These are phyloP conservation scores for Saturnispora dispora DNA, from an alignment of 805 yeast genomes.

Conservation along the genomic window DNA sequence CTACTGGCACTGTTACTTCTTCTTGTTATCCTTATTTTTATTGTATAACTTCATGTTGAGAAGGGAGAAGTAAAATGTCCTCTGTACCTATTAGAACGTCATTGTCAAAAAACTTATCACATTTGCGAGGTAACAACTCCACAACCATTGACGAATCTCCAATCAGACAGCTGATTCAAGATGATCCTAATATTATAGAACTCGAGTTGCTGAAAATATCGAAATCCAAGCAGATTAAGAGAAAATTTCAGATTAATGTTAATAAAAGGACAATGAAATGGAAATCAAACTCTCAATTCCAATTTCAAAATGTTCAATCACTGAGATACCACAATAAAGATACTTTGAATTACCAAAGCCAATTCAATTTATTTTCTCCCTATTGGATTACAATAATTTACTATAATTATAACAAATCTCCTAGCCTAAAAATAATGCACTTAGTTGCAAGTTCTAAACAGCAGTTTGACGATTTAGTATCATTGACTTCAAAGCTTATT, in stretches of 20 bases:
- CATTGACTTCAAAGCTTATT: constrained; percentile 47
- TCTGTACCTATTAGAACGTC: constrained; percentile 5
- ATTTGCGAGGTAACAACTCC: background rate
- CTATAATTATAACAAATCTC: constrained; percentile 41
- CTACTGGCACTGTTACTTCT: background rate
- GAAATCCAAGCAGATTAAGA: constrained; percentile 54
- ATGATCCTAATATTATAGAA: constrained; percentile 30
- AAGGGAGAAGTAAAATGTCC: background rate
- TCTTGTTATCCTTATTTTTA: background rate
- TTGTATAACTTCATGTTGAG: background rate
- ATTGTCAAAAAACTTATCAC: background rate
- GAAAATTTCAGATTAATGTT: constrained; percentile 48
- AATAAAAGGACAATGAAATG: constrained; percentile 47
- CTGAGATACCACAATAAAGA: constrained; percentile 58
- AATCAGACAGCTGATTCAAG: constrained; percentile 4
- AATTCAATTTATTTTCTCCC: constrained; percentile 62
- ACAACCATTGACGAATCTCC: background rate
- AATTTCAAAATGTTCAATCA: constrained; percentile 56
- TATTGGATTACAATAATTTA: constrained; percentile 82
- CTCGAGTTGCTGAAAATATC: constrained; percentile 60
- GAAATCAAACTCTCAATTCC: constrained; percentile 42
- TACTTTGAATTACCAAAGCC: constrained; percentile 81
- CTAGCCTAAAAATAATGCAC: constrained; percentile 61
- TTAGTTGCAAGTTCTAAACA: constrained; percentile 49
- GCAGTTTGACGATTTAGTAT: constrained; percentile 46